phyloP scores from a whole-genome alignment of 2,329 filamentous ascomycete species.

The Fusarium cicatricum region DNA sequence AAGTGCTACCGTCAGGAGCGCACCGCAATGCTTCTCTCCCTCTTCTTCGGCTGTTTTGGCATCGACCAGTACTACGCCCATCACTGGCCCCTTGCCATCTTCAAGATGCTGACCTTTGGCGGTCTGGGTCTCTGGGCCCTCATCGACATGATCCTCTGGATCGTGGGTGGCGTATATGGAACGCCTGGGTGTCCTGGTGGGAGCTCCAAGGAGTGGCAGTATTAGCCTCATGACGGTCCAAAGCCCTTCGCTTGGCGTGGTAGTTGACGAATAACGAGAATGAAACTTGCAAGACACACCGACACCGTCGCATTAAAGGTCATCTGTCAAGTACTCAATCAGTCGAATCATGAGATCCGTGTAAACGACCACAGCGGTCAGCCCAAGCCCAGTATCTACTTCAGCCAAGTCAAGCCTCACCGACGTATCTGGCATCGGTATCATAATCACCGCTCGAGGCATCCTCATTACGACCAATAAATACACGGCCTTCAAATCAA shows the following conservation, averaged over 20 bases:
- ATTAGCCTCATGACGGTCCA: background rate
- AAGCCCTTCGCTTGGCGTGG: background rate
- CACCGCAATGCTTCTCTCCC: slow-evolving; percentile 29
- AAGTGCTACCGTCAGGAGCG: slow-evolving; percentile 35
- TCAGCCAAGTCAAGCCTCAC: no score
- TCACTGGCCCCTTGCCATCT: slow-evolving; percentile 27
- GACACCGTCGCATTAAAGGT: background rate
- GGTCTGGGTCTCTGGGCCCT: slow-evolving; percentile 27
- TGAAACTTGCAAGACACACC: background rate
- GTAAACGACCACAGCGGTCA: no score
- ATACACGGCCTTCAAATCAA: no score
- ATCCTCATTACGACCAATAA: no score
- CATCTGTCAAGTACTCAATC: no score
- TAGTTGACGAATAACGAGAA: background rate
- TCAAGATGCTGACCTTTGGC: slow-evolving; percentile 33
- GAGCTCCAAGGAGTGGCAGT: slow-evolving; percentile 19
- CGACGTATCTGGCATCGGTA: no score
- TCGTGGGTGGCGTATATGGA: slow-evolving; percentile 33
- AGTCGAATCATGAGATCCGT: no score
- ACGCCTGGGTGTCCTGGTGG: slow-evolving; percentile 34
- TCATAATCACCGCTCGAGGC: no score
- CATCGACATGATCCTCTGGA: slow-evolving; percentile 36
- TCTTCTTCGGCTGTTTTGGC: slow-evolving; percentile 20
- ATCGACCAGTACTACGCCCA: slow-evolving; percentile 34
- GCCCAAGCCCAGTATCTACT: no score